A percentile compares a stretch with the other conserved stretches of the same genome.
Conservation (phyloP, 441 rosid genomes). For the Adansonia gregorii region DNA sequence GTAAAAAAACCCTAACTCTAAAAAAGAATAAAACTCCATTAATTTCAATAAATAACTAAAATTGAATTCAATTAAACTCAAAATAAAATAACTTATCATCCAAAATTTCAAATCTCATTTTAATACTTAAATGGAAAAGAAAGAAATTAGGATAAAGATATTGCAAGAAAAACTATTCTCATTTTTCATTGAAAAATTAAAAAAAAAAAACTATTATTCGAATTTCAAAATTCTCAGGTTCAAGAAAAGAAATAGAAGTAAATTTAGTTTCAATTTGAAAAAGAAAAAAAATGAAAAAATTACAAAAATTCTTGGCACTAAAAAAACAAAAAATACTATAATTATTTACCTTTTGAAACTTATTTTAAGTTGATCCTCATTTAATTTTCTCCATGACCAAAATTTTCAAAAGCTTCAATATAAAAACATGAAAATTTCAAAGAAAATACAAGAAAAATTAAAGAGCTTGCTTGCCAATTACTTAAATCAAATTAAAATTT, state of each 20-base stretch:
- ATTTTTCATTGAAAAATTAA: neutral
- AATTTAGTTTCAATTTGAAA: neutral
- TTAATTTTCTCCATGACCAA: neutral
- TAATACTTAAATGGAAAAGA: no score
- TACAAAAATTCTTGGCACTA: neutral
- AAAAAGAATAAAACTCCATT: no score
- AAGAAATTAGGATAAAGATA: neutral
- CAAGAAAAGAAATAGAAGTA: neutral
- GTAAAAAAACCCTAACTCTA: no score
- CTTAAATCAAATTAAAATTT: neutral
- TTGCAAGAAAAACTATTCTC: neutral
- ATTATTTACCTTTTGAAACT: neutral
- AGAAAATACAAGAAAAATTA: no score
- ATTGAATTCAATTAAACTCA: no score
- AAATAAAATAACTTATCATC: no score
- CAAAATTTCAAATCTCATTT: no score
- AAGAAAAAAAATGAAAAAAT: neutral
- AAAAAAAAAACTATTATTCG: no score
- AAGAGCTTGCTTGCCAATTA: neutral
- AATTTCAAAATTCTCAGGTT: neutral
- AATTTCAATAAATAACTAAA: no score
- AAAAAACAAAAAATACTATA: neutral
- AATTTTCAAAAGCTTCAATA: neutral
- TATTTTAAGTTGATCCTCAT: neutral
- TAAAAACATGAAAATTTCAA: neutral